These are phyloP conservation scores for Pyricularia sp. DNA, from an alignment of 2,329 filamentous ascomycete genomes.

Conservation along the genomic window DNA sequence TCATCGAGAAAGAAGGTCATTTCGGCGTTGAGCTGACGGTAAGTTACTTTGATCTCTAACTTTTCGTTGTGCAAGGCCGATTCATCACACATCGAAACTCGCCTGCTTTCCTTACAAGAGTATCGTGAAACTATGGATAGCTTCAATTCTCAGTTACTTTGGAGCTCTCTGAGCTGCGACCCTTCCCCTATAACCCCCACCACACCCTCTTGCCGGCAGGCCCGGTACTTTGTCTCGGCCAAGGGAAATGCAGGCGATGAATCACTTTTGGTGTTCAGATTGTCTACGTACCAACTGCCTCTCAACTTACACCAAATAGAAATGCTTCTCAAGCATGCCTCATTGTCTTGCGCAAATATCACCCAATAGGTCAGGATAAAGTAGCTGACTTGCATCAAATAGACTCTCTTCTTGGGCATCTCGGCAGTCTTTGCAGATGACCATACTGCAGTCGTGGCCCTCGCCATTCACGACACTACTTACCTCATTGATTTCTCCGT, in stretches of 20 bases:
- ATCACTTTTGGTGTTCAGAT: neutral
- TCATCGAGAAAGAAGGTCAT: slow-evolving; percentile 27
- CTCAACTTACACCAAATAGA: neutral
- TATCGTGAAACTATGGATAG: neutral
- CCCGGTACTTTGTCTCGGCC: neutral
- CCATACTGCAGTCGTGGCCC: slow-evolving; percentile 43
- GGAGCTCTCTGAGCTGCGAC: neutral
- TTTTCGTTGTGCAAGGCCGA: neutral
- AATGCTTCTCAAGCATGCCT: neutral
- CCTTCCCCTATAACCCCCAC: neutral
- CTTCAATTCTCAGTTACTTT: neutral
- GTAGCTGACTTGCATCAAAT: neutral
- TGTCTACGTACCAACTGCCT: neutral
- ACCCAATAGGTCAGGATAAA: neutral
- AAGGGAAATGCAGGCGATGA: neutral
- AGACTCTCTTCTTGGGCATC: slow-evolving; percentile 51
- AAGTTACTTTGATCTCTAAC: slow-evolving; percentile 9
- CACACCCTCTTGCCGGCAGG: neutral
- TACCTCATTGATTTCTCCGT: slow-evolving; percentile 64
- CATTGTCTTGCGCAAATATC: neutral
- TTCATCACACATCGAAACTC: neutral
- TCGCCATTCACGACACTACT: slow-evolving; percentile 60
- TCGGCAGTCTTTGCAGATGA: slow-evolving; percentile 40
- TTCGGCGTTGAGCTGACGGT: slow-evolving; percentile 35
- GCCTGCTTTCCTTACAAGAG: neutral